Evolutionary conservation across 148 eudicot species (phyloP).

Genomic region (Fagopyrum homotropicum): DNA sequence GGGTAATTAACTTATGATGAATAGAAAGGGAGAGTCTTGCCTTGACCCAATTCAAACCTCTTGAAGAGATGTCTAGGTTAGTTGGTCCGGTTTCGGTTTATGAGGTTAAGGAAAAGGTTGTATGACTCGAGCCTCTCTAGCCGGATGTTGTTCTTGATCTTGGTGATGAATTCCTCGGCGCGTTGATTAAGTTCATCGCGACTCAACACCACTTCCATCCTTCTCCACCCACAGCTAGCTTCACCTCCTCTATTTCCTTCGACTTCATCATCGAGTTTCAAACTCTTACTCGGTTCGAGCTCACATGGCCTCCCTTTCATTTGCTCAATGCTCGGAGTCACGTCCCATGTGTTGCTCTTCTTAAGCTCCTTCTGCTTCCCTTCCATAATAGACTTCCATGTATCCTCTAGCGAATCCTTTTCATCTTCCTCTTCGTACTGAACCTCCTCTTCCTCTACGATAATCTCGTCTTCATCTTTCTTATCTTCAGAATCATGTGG

Average conservation of each 20-base stretch:
- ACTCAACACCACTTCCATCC: neutral
- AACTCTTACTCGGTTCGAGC: conserved; percentile 1
- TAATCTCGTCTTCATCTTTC: neutral
- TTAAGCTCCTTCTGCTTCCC: conserved; percentile 4
- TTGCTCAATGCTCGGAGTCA: conserved; percentile 3
- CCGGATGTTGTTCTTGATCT: conserved; percentile 2
- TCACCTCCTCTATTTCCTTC: neutral
- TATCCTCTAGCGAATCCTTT: conserved; percentile 3
- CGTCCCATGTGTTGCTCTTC: conserved; percentile 9
- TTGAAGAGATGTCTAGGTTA: neutral
- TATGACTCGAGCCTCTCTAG: conserved; percentile 10
- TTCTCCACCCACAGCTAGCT: neutral
- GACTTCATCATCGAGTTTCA: neutral
- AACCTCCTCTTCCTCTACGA: neutral
- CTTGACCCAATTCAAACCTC: neutral
- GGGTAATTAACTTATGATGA: too few species aligned
- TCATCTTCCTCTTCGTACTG: neutral
- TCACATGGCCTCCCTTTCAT: neutral
- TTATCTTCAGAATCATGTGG: neutral
- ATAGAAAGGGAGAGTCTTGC: too few species aligned
- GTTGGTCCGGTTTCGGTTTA: neutral
- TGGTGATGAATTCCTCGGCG: neutral
- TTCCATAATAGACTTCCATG: conserved; percentile 9
- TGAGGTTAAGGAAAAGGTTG: conserved; percentile 11
- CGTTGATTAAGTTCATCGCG: conserved; percentile 4